A percentile compares a stretch with the other conserved stretches of the same genome.
Evolutionary conservation across 2,329 filamentous ascomycete genomes (phyloP).

Genomic region (Mariannaea elegans): DNA sequence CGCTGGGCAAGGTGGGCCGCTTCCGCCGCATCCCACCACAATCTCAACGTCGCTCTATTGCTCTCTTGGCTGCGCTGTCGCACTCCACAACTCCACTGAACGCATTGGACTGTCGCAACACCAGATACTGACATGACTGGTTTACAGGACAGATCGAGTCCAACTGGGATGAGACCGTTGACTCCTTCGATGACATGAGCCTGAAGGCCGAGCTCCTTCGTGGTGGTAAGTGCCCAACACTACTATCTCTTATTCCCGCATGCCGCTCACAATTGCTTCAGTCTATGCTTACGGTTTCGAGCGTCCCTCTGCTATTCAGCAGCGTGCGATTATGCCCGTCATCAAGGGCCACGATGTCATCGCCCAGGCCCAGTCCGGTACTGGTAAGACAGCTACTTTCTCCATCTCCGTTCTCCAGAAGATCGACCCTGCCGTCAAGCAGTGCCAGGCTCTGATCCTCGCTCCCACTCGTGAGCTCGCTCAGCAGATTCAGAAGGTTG

Average conservation of each 20-base stretch:
- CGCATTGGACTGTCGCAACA: background rate
- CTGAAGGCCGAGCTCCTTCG: slow-evolving; percentile 97
- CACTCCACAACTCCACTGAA: background rate
- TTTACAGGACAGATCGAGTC: slow-evolving; percentile 95
- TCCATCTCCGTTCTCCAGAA: slow-evolving; percentile 99
- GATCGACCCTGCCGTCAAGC: slow-evolving; percentile 94
- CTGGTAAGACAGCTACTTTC: slow-evolving; percentile 99
- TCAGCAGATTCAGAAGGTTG: slow-evolving; percentile 99
- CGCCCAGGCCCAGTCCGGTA: slow-evolving; percentile 99
- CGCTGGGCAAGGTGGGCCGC: slow-evolving; percentile 24
- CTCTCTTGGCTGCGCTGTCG: slow-evolving; percentile 3
- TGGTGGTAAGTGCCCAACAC: slow-evolving; percentile 67
- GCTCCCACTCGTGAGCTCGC: slow-evolving; percentile 98
- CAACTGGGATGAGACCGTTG: slow-evolving; percentile 99
- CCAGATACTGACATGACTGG: slow-evolving; percentile 34
- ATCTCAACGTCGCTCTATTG: slow-evolving; percentile 23
- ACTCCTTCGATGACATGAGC: slow-evolving; percentile 98
- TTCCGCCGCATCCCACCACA: slow-evolving; percentile 16
- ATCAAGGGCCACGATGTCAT: slow-evolving; percentile 99
- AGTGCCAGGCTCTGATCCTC: slow-evolving; percentile 97
- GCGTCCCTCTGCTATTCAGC: slow-evolving; percentile 99
- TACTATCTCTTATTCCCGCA: slow-evolving; percentile 29
- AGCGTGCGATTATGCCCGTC: slow-evolving; percentile 99
- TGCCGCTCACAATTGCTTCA: slow-evolving; percentile 40
- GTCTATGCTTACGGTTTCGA: slow-evolving; percentile 99